Evolutionary conservation across 768 basidiomycete genomes (phyloP).

Genomic region (Piloderma croceum): DNA sequence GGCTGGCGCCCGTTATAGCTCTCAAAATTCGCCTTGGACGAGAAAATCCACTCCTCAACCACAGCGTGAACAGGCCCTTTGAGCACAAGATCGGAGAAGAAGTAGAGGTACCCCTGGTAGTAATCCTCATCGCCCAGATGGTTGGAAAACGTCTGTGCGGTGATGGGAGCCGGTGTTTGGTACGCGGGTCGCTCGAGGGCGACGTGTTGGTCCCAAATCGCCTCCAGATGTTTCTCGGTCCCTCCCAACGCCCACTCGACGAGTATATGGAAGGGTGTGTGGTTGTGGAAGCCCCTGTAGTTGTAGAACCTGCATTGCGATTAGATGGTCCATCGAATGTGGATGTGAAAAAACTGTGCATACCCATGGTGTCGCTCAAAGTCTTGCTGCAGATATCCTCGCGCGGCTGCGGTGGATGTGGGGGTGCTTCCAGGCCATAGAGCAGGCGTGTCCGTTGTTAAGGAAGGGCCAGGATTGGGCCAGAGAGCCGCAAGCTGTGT

Average conservation of each 20-base stretch:
- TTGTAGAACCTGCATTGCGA: not conserved
- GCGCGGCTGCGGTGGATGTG: constrained; percentile 3
- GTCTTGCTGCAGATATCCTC: constrained; percentile 7
- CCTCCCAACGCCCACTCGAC: constrained; percentile 9
- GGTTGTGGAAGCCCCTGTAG: constrained; percentile 7
- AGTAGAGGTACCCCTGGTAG: constrained; percentile 7
- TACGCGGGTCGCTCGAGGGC: constrained; percentile 2
- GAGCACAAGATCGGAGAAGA: constrained; percentile 7
- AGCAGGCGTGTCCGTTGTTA: constrained; percentile 6
- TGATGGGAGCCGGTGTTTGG: constrained; percentile 3
- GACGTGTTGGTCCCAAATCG: constrained; percentile 12
- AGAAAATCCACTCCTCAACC: constrained; percentile 16
- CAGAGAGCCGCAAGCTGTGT: constrained; percentile 9
- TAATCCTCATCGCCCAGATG: constrained; percentile 9
- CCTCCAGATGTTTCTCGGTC: constrained; percentile 4
- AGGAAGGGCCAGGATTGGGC: constrained; percentile 7
- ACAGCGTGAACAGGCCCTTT: not conserved
- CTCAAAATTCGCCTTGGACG: constrained; percentile 14
- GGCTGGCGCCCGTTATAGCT: constrained; percentile 3
- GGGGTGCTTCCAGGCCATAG: constrained; percentile 7
- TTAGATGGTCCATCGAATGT: not conserved
- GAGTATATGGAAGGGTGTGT: constrained; percentile 12
- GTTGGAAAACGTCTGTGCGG: constrained; percentile 4
- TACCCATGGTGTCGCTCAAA: constrained; percentile 9
- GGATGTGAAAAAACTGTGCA: constrained; percentile 1